A percentile compares a stretch with the other conserved stretches of the same genome.
phyloP scores from a whole-genome alignment of 2,329 filamentous ascomycete species.

The Exserohilum turcica region DNA sequence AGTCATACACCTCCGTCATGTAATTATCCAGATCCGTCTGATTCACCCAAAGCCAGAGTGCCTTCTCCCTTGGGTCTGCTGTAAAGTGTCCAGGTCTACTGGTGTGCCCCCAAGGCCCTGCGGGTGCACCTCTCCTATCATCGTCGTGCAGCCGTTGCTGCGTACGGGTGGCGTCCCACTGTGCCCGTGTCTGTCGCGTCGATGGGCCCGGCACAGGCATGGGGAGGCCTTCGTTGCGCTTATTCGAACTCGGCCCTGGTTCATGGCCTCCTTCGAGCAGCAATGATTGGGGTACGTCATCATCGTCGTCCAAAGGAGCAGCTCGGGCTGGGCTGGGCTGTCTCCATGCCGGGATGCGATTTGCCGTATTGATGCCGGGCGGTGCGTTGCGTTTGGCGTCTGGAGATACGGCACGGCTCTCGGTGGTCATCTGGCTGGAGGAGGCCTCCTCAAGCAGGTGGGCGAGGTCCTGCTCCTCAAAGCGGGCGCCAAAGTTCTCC shows the following conservation, averaged over 20 bases:
- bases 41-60: slow-evolving; percentile 92
- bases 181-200: slow-evolving; percentile 51
- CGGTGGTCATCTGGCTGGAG: slow-evolving; percentile 54
- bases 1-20: slow-evolving; percentile 82
- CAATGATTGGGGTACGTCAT: slow-evolving; percentile 63
- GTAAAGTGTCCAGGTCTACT: slow-evolving; percentile 35
- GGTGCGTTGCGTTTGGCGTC: slow-evolving; percentile 38
- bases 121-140: slow-evolving; percentile 18
- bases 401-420: slow-evolving; percentile 48
- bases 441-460: slow-evolving; percentile 59
- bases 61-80: slow-evolving; percentile 71
- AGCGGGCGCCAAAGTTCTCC: slow-evolving; percentile 56
- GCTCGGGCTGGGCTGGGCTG: slow-evolving; percentile 30
- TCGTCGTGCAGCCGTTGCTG: slow-evolving; percentile 54
- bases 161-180: slow-evolving; percentile 57
- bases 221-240: slow-evolving; percentile 38
- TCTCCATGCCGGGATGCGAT: slow-evolving; percentile 48
- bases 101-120: slow-evolving; percentile 29
- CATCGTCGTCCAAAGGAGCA: slow-evolving; percentile 54
- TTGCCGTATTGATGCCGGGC: slow-evolving; percentile 32
- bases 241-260: slow-evolving; percentile 31
- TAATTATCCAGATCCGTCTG: slow-evolving; percentile 88
- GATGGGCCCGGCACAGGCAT: slow-evolving; percentile 53
- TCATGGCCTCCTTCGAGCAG: slow-evolving; percentile 60
- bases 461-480: slow-evolving; percentile 63